Evolutionary conservation across 2,329 filamentous ascomycete species (phyloP).

Genomic region (Lithohypha guttulata): DNA sequence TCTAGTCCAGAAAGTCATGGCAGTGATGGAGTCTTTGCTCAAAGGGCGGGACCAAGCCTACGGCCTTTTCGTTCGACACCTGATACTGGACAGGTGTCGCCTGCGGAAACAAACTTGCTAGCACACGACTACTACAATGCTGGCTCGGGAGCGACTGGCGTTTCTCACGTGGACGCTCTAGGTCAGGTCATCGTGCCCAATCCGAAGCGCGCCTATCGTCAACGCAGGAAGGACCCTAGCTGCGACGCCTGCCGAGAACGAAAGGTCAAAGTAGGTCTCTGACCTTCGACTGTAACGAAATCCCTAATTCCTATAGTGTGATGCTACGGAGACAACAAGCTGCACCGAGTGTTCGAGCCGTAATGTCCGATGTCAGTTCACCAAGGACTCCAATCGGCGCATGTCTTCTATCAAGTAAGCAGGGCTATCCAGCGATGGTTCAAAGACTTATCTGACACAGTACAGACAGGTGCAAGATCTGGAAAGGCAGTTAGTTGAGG

Average conservation of each 20-base stretch:
- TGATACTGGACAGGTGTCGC: conserved; percentile 31
- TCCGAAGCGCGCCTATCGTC: conserved; percentile 88
- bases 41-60: conserved; percentile 7
- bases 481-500: conserved; percentile 74
- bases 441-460: conserved; percentile 11
- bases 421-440: background rate
- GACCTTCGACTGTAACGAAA: background rate
- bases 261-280: conserved; percentile 48
- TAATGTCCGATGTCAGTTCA: conserved; percentile 96
- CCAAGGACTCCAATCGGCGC: conserved; percentile 93
- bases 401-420: conserved; percentile 95
- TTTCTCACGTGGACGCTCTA: conserved; percentile 23
- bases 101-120: conserved; percentile 28
- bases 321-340: conserved; percentile 90
- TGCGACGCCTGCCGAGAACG: conserved; percentile 91
- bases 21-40: background rate
- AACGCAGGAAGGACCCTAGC: conserved; percentile 89
- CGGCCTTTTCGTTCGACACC: conserved; percentile 27
- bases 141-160: conserved; percentile 10
- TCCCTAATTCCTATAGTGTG: conserved; percentile 48
- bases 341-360: conserved; percentile 96
- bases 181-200: conserved; percentile 49
- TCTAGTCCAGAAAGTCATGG: background rate
- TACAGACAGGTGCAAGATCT: conserved; percentile 80
- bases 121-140: conserved; percentile 24